Percentiles rank a stretch among this genome's conserved stretches.
Evolutionary conservation across 208 protist genomes (phyloP).

Genomic region (Endotrypanum monterogeii): DNA sequence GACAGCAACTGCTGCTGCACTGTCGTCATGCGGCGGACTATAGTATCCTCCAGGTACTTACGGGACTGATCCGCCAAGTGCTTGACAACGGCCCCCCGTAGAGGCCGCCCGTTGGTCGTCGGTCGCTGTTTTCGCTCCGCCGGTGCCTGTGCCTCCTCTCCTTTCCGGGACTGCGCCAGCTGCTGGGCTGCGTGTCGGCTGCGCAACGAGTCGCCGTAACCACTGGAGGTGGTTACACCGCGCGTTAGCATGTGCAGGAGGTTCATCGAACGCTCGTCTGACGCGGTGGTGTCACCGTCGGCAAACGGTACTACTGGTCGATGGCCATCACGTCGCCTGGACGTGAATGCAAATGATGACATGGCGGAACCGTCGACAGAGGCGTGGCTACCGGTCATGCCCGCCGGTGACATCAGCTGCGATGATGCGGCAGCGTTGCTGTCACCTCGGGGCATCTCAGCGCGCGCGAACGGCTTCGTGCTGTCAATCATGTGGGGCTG

Average conservation of each 20-base stretch:
- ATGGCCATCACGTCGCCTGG: slow-evolving; percentile 9
- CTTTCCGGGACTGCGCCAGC: slow-evolving; percentile 25
- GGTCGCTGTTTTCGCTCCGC: slow-evolving; percentile 23
- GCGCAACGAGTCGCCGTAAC: slow-evolving; percentile 55
- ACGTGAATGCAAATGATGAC: slow-evolving; percentile 27
- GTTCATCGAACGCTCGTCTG: slow-evolving; percentile 38
- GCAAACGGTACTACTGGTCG: slow-evolving; percentile 24
- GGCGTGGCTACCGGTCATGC: background rate
- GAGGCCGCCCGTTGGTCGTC: slow-evolving; percentile 30
- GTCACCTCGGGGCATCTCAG: slow-evolving; percentile 3
- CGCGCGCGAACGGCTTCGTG: slow-evolving; percentile 12
- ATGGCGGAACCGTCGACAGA: slow-evolving; percentile 8
- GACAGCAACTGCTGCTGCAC: slow-evolving; percentile 32
- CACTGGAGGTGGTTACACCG: slow-evolving; percentile 50
- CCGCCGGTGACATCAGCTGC: background rate
- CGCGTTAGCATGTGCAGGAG: slow-evolving; percentile 75
- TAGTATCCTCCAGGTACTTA: slow-evolving; percentile 66
- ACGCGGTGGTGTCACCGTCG: slow-evolving; percentile 1
- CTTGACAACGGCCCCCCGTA: slow-evolving; percentile 55
- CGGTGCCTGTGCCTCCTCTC: slow-evolving; percentile 15
- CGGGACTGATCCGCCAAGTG: slow-evolving; percentile 71
- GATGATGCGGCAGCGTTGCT: background rate
- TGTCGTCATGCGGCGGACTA: slow-evolving; percentile 62
- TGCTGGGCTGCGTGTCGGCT: slow-evolving; percentile 41
- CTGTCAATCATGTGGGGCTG: slow-evolving; percentile 37